These are phyloP conservation scores for Urostyla sp. DNA, from an alignment of 73 alveolate genomes.

Conservation along the genomic window DNA sequence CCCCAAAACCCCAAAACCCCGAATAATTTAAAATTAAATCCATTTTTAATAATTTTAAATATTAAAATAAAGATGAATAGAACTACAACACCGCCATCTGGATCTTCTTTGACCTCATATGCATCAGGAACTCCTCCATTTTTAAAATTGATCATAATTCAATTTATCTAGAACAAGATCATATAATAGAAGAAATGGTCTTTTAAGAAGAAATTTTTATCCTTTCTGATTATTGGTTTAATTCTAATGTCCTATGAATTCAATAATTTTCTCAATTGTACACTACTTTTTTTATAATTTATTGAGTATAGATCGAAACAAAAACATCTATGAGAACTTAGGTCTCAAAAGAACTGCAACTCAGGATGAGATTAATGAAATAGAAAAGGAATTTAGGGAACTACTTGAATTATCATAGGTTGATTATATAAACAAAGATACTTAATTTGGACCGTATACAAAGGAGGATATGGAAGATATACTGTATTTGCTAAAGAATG, in stretches of 20 bases:
- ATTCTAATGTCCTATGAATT: conserved; percentile 14
- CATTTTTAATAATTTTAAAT: background rate
- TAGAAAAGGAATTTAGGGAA: too few species aligned
- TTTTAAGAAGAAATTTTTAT: background rate
- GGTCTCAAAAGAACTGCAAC: conserved; percentile 20
- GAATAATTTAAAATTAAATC: background rate
- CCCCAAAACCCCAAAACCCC: too few species aligned
- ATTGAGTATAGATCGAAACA: background rate
- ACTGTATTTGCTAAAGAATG: background rate
- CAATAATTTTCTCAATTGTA: background rate
- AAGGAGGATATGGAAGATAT: background rate
- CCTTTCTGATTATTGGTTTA: background rate
- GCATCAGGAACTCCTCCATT: background rate
- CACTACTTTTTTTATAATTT: background rate
- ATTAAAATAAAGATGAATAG: conserved; percentile 10
- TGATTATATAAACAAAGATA: too few species aligned
- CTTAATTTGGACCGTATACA: too few species aligned
- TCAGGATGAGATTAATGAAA: conserved; percentile 10
- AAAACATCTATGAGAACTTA: background rate
- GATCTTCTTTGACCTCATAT: too few species aligned
- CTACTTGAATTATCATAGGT: too few species aligned
- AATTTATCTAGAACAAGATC: background rate
- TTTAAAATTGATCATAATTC: conserved; percentile 5
- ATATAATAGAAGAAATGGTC: conserved; percentile 13
- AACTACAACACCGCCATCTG: background rate